Percentiles rank a stretch among this genome's conserved stretches.
These are phyloP conservation scores for Pythium angustatum DNA, from an alignment of 352 stramenopile species.

Conservation along the genomic window DNA sequence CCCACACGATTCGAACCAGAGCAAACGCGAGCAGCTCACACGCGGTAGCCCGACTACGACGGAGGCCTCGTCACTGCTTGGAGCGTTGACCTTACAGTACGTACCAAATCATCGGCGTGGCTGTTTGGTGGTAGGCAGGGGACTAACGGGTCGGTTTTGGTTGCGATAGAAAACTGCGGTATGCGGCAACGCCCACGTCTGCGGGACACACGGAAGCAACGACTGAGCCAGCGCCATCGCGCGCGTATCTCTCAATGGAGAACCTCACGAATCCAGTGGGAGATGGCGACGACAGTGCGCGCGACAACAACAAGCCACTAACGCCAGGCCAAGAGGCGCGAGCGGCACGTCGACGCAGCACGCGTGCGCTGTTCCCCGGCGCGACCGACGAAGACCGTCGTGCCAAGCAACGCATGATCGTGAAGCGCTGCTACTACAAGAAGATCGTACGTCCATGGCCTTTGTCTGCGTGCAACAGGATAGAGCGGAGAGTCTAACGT, in stretches of 20 bases:
- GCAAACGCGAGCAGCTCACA: background rate
- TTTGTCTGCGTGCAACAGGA: too few relatives aligned
- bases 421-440: conserved; percentile 81
- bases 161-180: conserved; percentile 18
- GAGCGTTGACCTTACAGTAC: conserved; percentile 29
- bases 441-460: conserved; percentile 57
- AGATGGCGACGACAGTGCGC: background rate
- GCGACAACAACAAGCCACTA: conserved; percentile 18
- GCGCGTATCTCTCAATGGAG: conserved; percentile 25
- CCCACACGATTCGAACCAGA: too few relatives aligned
- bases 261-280: conserved; percentile 22
- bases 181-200: conserved; percentile 5
- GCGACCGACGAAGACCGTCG: conserved; percentile 55
- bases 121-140: background rate
- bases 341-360: conserved; percentile 37
- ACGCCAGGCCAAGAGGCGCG: conserved; percentile 16
- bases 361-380: conserved; percentile 42
- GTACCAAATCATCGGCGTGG: too few relatives aligned
- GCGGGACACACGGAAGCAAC: background rate
- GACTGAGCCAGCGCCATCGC: background rate
- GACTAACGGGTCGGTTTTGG: background rate
- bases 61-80: conserved; percentile 26
- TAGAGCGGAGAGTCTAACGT: too few relatives aligned
- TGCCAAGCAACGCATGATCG: conserved; percentile 69
- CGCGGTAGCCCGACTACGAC: conserved; percentile 3